Percentiles rank a stretch among this genome's conserved stretches.
phyloP scores from a whole-genome alignment of 2,329 filamentous ascomycete genomes.

The Talaromyces pinophilus region DNA sequence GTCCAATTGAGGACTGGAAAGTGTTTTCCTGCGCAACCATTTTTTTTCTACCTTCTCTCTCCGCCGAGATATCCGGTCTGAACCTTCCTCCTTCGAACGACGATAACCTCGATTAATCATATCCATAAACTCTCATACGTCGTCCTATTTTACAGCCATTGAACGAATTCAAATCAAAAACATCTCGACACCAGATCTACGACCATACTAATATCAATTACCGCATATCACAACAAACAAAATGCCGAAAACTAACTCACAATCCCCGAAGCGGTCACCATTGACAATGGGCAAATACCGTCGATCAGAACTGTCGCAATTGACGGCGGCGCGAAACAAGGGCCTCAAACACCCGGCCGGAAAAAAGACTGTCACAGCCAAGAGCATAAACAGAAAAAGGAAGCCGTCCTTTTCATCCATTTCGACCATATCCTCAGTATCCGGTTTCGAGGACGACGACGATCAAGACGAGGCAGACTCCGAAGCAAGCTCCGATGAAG shows the following conservation, averaged over 20 bases:
- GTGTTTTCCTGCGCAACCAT: conserved; percentile 34
- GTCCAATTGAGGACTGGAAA: conserved; percentile 38
- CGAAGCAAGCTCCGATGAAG: conserved; percentile 46
- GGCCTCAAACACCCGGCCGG: conserved; percentile 28
- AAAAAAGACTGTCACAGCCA: conserved; percentile 32
- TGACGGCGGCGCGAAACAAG: conserved; percentile 28
- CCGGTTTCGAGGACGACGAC: conserved; percentile 37
- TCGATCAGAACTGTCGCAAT: conserved; percentile 29
- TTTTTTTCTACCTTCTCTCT: conserved; percentile 6
- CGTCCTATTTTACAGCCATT: neutral
- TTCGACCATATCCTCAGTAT: conserved; percentile 42
- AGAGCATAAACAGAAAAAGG: conserved; percentile 35
- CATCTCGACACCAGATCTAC: neutral
- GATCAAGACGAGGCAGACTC: conserved; percentile 42
- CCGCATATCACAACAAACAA: conserved; percentile 15
- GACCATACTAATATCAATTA: neutral
- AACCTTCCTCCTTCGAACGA: neutral
- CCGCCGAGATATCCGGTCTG: neutral
- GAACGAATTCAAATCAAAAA: neutral
- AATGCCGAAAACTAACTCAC: conserved; percentile 31
- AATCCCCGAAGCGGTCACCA: conserved; percentile 33
- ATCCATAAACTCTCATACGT: neutral
- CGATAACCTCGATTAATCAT: neutral
- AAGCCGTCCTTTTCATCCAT: conserved; percentile 40
- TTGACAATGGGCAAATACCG: conserved; percentile 32